Evolutionary conservation across 257 asterid genomes (phyloP), one percentile per base, ranked within the genome.

Genomic region (Parsonsia alboflavescens): DNA sequence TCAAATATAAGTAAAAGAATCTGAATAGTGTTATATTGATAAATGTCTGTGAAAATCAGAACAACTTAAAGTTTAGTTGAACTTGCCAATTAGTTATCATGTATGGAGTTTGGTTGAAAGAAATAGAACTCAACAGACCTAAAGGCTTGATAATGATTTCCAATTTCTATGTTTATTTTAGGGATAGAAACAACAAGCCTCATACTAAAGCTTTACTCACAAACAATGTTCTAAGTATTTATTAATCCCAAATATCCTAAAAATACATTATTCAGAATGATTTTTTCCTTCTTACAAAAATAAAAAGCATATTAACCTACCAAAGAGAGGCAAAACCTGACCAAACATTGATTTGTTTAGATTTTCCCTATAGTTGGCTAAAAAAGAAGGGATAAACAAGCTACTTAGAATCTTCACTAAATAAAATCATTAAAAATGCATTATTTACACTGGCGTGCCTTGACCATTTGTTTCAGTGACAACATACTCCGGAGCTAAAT

Each of bases 11-110:
- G 36, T 63, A 22, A 63, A 16, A 17, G 24, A 30, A 36, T 33
- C 63, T 53, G 19, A 30, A 39, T 30, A 66, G 24, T 54, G 11
- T 12, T 48, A 66, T 61, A 75, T 39, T 46, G 46, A 81, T 84
- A 84, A 49, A 73, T 72, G 56, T 57, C 39, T 19, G 22, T 21
- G 45, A 57, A n/a, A 58, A n/a, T 22, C 68, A 41, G 48, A 33
- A 33, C 6, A 64, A 15, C 1, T 28, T 16, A 19, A 17, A 19
- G 1, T 68, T 45, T 68, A 41, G 8, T 2, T 42, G 33, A 42
- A 7, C 26, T 21, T 21, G 54, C n/a, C 36, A 42, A 21, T 8
- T 10, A 21, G 36, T 9, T 9, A 66, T 68, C 26, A 41, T 0
- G n/a, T 0, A 10, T 42, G 36, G 10, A 68, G 39, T 54, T 30